Evolutionary conservation across 176 grass and related monocot species (phyloP).

Genomic region (Puccinellia tenuiflora): DNA sequence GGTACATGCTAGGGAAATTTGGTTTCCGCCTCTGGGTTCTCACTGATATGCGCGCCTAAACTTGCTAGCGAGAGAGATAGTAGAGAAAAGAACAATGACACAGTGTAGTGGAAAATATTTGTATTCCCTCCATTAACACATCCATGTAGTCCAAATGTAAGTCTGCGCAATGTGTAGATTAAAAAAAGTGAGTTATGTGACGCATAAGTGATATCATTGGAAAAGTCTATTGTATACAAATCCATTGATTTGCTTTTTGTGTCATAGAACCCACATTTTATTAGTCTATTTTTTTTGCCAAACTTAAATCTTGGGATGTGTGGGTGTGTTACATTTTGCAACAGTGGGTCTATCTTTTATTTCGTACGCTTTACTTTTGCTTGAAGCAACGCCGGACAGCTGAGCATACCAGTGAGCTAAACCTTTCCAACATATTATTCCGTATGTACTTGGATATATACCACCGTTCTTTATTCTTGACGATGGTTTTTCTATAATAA

Average conservation of each 20-base stretch:
- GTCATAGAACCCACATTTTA: background rate
- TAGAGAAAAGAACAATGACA: background rate
- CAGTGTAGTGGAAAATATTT: background rate
- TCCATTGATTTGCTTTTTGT: background rate
- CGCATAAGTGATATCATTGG: background rate
- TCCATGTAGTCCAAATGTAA: background rate
- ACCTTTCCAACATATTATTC: background rate
- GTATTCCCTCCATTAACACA: background rate
- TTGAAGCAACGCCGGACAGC: background rate
- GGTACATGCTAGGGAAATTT: background rate
- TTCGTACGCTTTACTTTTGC: background rate
- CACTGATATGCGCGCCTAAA: background rate
- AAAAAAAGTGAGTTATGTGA: background rate
- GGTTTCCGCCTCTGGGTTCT: background rate
- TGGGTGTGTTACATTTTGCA: background rate
- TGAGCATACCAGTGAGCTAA: background rate
- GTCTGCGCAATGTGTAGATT: background rate
- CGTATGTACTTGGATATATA: conserved; percentile 3
- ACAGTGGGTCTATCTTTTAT: background rate
- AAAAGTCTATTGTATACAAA: background rate
- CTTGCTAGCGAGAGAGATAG: background rate
- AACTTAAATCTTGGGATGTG: background rate
- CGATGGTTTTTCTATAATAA: background rate
- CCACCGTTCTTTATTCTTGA: background rate
- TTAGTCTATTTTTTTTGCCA: background rate